Conservation (phyloP, 225 moss, liverwort and hornwort genomes). For the Sphagnum tenellum region DNA sequence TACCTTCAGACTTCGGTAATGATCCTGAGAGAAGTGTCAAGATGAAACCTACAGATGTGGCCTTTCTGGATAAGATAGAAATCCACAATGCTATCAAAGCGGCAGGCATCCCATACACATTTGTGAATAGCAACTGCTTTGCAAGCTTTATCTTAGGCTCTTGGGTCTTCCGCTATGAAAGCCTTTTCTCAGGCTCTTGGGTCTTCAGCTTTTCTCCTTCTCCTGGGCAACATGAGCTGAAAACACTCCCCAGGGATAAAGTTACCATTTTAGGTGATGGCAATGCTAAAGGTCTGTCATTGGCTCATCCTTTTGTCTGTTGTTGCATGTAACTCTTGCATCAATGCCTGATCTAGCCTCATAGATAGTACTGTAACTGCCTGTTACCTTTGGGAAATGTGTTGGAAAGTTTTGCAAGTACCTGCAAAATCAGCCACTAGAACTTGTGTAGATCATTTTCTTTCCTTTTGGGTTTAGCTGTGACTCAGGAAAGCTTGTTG, state of each 20-base stretch:
- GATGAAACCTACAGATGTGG: slow-evolving; percentile 2
- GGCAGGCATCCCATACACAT: slow-evolving; percentile 33
- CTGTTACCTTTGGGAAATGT: too few species aligned
- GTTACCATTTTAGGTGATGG: slow-evolving; percentile 23
- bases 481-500: background rate
- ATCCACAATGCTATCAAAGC: slow-evolving; percentile 20
- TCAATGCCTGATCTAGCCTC: background rate
- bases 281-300: slow-evolving; percentile 15
- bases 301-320: background rate
- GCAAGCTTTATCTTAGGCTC: slow-evolving; percentile 9
- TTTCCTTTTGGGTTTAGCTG: background rate
- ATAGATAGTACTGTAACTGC: too few species aligned
- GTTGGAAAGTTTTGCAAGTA: background rate
- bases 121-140: slow-evolving; percentile 11
- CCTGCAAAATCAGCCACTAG: background rate
- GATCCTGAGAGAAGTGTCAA: slow-evolving; percentile 11
- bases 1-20: slow-evolving; percentile 33
- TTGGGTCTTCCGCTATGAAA: slow-evolving; percentile 4
- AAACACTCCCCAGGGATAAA: slow-evolving; percentile 23
- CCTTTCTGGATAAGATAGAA: slow-evolving; percentile 4
- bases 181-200: slow-evolving; percentile 5
- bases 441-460: background rate
- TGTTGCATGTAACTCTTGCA: background rate
- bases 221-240: slow-evolving; percentile 6
- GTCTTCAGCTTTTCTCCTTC: background rate